Percentiles rank a stretch among this genome's conserved stretches.
These are phyloP conservation scores for Diplocarpon mali DNA, from an alignment of 2,329 filamentous ascomycete species.

Conservation along the genomic window DNA sequence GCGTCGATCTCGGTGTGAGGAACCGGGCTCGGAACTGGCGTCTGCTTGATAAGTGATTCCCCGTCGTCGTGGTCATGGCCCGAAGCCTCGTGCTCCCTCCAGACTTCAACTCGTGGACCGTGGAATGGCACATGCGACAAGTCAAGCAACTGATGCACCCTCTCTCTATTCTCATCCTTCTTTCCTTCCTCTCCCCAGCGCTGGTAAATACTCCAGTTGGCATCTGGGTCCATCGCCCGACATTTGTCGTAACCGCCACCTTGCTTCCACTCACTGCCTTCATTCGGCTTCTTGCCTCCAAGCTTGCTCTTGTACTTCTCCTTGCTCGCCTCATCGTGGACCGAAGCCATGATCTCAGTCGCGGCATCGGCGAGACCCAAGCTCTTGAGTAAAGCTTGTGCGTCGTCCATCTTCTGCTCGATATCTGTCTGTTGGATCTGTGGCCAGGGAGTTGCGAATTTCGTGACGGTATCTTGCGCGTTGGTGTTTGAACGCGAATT, in stretches of 20 bases:
- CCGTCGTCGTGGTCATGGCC: too few species aligned
- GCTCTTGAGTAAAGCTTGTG: too few species aligned
- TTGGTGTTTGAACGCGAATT: too few species aligned
- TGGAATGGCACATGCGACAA: neutral
- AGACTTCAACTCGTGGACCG: neutral
- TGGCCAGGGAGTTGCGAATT: too few species aligned
- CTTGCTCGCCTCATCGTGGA: too few species aligned
- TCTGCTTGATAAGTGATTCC: neutral
- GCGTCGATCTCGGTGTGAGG: neutral
- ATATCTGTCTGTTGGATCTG: too few species aligned
- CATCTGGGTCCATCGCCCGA: neutral
- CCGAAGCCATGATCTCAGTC: too few species aligned
- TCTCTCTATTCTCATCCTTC: neutral
- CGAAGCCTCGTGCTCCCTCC: neutral
- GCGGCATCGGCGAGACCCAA: too few species aligned
- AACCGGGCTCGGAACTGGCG: neutral
- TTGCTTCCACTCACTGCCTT: neutral
- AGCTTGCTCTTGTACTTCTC: too few species aligned
- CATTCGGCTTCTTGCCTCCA: too few species aligned
- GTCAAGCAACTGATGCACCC: neutral
- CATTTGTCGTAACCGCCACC: neutral
- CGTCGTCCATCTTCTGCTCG: too few species aligned
- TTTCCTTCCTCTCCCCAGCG: slow-evolving; percentile 1
- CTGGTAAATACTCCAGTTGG: slow-evolving; percentile 1
- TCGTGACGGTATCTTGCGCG: too few species aligned